Conservation (phyloP, 768 basidiomycete genomes). For the Auricularia sp. region DNA sequence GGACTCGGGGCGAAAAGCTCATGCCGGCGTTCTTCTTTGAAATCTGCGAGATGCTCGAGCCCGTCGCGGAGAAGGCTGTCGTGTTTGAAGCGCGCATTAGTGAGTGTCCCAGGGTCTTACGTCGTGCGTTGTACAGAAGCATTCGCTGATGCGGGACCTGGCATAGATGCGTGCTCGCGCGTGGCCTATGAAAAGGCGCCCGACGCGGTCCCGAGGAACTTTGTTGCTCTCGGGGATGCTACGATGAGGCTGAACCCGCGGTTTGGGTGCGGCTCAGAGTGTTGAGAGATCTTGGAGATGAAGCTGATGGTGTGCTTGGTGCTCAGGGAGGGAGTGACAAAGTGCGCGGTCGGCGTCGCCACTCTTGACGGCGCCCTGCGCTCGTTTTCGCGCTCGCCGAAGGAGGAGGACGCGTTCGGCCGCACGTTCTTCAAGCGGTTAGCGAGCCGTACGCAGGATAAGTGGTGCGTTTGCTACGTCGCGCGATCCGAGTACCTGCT, state of each 20-base stretch:
- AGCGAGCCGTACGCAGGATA: neutral
- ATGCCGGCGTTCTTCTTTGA: conserved; percentile 21
- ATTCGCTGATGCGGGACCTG: neutral
- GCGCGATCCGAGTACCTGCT: no score
- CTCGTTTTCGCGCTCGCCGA: neutral
- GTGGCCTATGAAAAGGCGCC: conserved; percentile 19
- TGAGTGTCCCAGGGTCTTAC: neutral
- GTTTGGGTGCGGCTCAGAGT: conserved; percentile 8
- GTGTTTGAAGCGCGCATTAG: neutral
- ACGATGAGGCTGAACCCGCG: conserved; percentile 21
- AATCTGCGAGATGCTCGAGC: conserved; percentile 21
- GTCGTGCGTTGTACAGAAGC: neutral
- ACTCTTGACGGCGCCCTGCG: neutral
- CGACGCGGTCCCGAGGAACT: conserved; percentile 22
- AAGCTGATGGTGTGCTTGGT: no score
- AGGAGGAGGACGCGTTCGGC: neutral
- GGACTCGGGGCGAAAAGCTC: neutral
- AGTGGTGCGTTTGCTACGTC: neutral
- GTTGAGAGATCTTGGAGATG: no score
- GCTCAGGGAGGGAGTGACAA: neutral
- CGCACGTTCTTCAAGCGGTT: neutral
- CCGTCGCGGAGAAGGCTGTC: conserved; percentile 13
- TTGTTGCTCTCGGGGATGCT: conserved; percentile 28
- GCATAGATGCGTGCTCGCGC: conserved; percentile 17
- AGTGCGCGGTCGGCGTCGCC: neutral